Evolutionary conservation across 192 early-diverging fungal species (phyloP).

Genomic region (Cetraspora pellucida): DNA sequence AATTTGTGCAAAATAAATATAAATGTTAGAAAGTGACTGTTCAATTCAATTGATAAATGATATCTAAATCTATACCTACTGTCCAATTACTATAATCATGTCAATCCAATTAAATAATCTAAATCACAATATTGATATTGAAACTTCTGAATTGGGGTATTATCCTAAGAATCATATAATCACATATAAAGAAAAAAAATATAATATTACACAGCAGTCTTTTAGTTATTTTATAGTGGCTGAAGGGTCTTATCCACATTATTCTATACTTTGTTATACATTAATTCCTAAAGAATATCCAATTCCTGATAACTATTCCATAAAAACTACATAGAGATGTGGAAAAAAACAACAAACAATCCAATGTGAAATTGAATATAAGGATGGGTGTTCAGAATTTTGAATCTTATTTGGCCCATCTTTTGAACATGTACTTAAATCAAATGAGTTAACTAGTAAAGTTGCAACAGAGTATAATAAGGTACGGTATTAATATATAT

Average conservation of each 20-base stretch:
- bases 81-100: too few relatives aligned
- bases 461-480: too few relatives aligned
- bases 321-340: too few relatives aligned
- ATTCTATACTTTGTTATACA: background rate
- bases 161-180: background rate
- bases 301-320: conserved; percentile 1
- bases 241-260: background rate
- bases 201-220: background rate
- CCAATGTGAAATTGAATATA: background rate
- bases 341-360: background rate
- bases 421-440: too few relatives aligned
- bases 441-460: too few relatives aligned
- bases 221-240: background rate
- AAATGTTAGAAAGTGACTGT: too few relatives aligned
- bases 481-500: too few relatives aligned
- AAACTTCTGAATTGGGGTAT: background rate
- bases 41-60: too few relatives aligned
- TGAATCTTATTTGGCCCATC: too few relatives aligned
- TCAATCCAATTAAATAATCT: too few relatives aligned
- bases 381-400: background rate
- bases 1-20: too few relatives aligned
- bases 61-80: too few relatives aligned
- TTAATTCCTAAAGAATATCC: background rate
- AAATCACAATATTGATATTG: background rate
- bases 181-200: background rate